These are phyloP conservation scores for Syzygium aqueum DNA, from an alignment of 345 rosid genomes.

Conservation along the genomic window DNA sequence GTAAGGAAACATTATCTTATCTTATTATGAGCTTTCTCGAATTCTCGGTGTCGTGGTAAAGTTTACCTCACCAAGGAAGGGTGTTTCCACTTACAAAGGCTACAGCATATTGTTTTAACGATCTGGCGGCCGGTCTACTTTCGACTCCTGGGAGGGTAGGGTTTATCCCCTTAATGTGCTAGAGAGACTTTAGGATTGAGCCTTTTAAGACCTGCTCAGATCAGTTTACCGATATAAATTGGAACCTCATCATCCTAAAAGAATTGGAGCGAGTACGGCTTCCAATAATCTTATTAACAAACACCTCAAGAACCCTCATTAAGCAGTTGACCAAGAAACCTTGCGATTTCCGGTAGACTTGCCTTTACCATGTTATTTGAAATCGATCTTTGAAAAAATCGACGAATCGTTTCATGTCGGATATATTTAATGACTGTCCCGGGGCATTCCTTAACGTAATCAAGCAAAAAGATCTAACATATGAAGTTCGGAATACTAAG, in stretches of 20 bases:
- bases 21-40: too few species aligned
- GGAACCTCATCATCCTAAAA: accelerated
- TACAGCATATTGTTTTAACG: too few species aligned
- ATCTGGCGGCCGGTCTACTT: too few species aligned
- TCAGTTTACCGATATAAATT: too few species aligned
- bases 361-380: background rate
- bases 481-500: background rate
- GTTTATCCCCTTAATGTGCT: too few species aligned
- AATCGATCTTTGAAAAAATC: background rate
- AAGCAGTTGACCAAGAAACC: background rate
- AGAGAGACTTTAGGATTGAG: too few species aligned
- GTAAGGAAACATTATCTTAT: background rate
- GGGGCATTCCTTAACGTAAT: background rate
- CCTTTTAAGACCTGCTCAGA: too few species aligned
- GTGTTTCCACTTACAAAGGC: too few species aligned
- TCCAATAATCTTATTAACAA: background rate
- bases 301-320: background rate
- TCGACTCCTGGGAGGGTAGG: too few species aligned
- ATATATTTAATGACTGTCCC: too few species aligned
- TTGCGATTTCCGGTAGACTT: background rate
- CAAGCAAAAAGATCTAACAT: background rate
- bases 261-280: background rate
- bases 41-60: too few species aligned
- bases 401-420: background rate
- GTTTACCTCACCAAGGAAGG: too few species aligned